A percentile compares a stretch with the other conserved stretches of the same genome.
phyloP scores from a whole-genome alignment of 2,329 filamentous ascomycete genomes.

The Gnomoniopsis smithogilvyi region DNA sequence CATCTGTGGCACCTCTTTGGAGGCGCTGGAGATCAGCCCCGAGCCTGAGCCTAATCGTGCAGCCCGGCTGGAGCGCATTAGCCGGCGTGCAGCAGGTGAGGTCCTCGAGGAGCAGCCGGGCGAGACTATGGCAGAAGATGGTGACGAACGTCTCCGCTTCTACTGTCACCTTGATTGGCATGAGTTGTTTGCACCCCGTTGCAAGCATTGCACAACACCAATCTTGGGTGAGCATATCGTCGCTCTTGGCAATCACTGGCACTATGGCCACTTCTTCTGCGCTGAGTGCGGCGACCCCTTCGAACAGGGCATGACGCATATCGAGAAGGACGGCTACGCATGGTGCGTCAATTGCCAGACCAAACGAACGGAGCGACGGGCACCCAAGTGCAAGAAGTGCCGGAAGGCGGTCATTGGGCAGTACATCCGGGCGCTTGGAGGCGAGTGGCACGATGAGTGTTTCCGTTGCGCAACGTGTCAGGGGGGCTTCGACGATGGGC shows the following conservation, averaged over 20 bases:
- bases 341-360: constrained; percentile 96
- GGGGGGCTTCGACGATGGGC: constrained; percentile 60
- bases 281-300: constrained; percentile 98
- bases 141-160: constrained; percentile 74
- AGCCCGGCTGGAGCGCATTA: constrained; percentile 72
- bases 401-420: constrained; percentile 81
- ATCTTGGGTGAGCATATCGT: constrained; percentile 95
- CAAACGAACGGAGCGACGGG: constrained; percentile 81
- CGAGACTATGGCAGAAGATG: constrained; percentile 66
- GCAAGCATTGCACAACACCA: constrained; percentile 93
- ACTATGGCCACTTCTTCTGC: constrained; percentile 98
- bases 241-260: constrained; percentile 93
- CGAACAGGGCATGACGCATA: constrained; percentile 63
- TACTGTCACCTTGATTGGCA: constrained; percentile 99
- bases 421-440: constrained; percentile 83
- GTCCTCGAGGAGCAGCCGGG: constrained; percentile 60
- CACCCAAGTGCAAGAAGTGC: constrained; percentile 85
- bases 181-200: constrained; percentile 86
- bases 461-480: constrained; percentile 73
- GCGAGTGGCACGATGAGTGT: constrained; percentile 91
- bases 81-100: constrained; percentile 55
- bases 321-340: constrained; percentile 96
- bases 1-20: constrained; percentile 80
- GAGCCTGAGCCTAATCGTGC: constrained; percentile 73
- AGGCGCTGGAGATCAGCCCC: constrained; percentile 94